These are phyloP conservation scores for Nyssa sinensis DNA, from an alignment of 148 eudicot genomes.

Conservation along the genomic window DNA sequence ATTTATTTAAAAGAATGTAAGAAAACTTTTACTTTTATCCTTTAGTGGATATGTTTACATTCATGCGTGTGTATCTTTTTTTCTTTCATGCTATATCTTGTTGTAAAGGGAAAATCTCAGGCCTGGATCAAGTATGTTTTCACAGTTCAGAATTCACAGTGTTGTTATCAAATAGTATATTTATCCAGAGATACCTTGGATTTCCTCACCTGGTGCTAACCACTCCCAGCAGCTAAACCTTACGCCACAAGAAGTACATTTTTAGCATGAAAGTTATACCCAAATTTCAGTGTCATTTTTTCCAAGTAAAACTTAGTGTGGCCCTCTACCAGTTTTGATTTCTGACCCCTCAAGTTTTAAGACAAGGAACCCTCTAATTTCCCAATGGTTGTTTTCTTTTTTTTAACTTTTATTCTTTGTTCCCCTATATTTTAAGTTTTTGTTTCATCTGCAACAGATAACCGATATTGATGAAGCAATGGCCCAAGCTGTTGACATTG, in stretches of 20 bases:
- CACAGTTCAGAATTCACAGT: background rate
- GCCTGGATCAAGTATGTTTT: background rate
- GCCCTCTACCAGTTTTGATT: background rate
- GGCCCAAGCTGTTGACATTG: constrained; percentile 97
- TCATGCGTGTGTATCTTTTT: background rate
- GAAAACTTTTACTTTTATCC: background rate
- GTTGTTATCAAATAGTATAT: too few species aligned
- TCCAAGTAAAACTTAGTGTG: background rate
- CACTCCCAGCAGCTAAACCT: background rate
- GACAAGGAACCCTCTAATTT: constrained; percentile 8
- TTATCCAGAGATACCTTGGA: constrained; percentile 4
- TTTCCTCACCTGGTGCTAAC: background rate
- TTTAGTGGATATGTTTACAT: background rate
- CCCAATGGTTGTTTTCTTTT: constrained; percentile 7
- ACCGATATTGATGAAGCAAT: constrained; percentile 94
- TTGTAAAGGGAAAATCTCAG: background rate
- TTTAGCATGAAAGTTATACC: background rate
- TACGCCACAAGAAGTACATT: background rate
- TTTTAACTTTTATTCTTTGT: background rate
- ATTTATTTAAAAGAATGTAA: too few species aligned
- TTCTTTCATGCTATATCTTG: background rate
- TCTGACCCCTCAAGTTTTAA: background rate
- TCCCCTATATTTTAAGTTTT: background rate
- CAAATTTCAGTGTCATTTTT: background rate
- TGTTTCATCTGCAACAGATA: constrained; percentile 39